Base-by-base conservation (phyloP, 208 protist species). In the Leptomonas pyrrhocoris region DNA sequence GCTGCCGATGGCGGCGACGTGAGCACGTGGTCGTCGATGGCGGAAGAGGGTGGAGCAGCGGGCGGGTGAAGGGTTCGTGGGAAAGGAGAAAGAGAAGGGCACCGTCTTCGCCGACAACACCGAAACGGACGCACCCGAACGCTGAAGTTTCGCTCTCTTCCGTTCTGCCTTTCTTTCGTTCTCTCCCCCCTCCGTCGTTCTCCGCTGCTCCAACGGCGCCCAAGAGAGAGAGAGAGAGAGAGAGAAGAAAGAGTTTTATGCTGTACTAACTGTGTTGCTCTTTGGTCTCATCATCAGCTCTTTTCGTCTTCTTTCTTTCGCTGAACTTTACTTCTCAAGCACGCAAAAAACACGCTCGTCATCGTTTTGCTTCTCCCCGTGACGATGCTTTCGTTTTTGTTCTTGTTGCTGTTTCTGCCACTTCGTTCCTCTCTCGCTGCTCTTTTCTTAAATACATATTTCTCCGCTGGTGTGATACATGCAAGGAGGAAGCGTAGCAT, bases 81-180 rank as follows among this genome's bases (percentile, higher is more conserved):
- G 45, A 50, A 50, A 50, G 45, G 12, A 8, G 45, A 50, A 42
- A 42, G 13, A 42, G 38, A 42, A n/a, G n/a, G n/a, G 38, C 38
- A 50, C 45, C 48, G 62, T 16, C 42, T 27, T 49, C 45, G 28
- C 58, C n/a, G n/a, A n/a, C n/a, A n/a, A n/a, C n/a, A n/a, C n/a
- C n/a, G n/a, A n/a, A n/a, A n/a, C n/a, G n/a, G n/a, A n/a, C n/a
- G n/a, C n/a, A n/a, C n/a, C n/a, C n/a, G n/a, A n/a, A n/a, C n/a
- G n/a, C n/a, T n/a, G n/a, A n/a, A 58, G 23, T 18, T 53, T 9
- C 11, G 21, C 58, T 60, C 27, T 49, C 30, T 45, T 65, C 54
- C 25, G 25, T 31, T 74, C 53, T 42, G 8, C 48, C 23, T 50
- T 75, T 36, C 48, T 60, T 38, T 53, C 46, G n/a, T 34, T 59